Conservation (phyloP, 2,329 filamentous ascomycete genomes). For the Teratosphaeria nubilosa region DNA sequence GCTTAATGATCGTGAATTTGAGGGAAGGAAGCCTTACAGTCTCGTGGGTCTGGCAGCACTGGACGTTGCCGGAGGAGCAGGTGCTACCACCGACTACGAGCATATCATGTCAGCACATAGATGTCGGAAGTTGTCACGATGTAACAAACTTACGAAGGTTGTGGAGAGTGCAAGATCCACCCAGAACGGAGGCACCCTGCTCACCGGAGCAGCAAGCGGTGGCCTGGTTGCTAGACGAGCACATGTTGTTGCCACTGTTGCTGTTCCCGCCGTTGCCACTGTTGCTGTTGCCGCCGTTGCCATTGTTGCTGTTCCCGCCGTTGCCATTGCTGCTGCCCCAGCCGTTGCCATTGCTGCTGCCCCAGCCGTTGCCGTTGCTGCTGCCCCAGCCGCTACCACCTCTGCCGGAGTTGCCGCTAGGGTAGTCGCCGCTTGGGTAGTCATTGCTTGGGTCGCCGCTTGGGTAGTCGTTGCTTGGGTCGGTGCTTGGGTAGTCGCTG, state of each 20-base stretch:
- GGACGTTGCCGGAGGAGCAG: background rate
- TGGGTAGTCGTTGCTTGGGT: background rate
- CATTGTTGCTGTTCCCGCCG: background rate
- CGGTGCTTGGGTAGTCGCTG: background rate
- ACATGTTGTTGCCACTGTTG: background rate
- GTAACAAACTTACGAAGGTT: background rate
- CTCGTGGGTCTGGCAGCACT: background rate
- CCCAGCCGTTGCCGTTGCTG: background rate
- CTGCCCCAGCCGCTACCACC: background rate
- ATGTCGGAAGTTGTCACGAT: background rate
- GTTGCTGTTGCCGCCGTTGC: background rate
- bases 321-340: too few relatives aligned
- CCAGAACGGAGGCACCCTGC: background rate
- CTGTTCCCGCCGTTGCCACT: background rate
- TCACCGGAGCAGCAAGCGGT: background rate
- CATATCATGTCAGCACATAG: background rate
- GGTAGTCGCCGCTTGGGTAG: too few relatives aligned
- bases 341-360: background rate
- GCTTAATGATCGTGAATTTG: too few relatives aligned
- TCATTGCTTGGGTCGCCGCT: background rate
- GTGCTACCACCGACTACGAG: background rate
- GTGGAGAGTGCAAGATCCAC: background rate
- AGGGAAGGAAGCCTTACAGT: background rate
- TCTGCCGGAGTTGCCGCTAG: too few relatives aligned
- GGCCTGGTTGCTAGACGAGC: background rate